Evolutionary conservation across 306 rosid species (phyloP).

Genomic region (Comarum palustre): DNA sequence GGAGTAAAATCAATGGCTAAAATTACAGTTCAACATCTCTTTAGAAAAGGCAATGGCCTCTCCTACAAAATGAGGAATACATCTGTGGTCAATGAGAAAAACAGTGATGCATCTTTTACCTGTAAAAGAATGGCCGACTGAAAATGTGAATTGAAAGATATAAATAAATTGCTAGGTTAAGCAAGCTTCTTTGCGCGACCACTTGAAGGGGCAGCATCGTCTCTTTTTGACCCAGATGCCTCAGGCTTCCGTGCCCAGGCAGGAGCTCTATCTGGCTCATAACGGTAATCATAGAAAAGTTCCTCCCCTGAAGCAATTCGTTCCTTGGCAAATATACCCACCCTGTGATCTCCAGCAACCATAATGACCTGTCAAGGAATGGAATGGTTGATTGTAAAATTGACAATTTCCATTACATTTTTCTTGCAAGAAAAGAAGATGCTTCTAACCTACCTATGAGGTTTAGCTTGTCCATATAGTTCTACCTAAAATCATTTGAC

Average conservation of each 20-base stretch:
- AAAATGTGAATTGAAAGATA: slow-evolving; percentile 20
- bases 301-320: slow-evolving; percentile 90
- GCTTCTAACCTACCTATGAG: slow-evolving; percentile 1
- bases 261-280: slow-evolving; percentile 96
- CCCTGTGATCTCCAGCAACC: slow-evolving; percentile 99
- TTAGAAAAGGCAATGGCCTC: slow-evolving; percentile 47
- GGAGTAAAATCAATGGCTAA: slow-evolving; percentile 38
- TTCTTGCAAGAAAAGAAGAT: neutral
- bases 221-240: slow-evolving; percentile 77
- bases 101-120: slow-evolving; percentile 37
- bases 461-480: neutral
- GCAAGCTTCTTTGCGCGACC: slow-evolving; percentile 98
- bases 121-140: slow-evolving; percentile 57
- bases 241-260: slow-evolving; percentile 98
- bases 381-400: neutral
- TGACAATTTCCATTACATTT: neutral
- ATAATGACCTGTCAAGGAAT: slow-evolving; percentile 71
- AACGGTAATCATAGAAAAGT: slow-evolving; percentile 95
- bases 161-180: slow-evolving; percentile 35
- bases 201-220: slow-evolving; percentile 83
- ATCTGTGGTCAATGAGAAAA: slow-evolving; percentile 44
- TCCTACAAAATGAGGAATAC: slow-evolving; percentile 42
- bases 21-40: slow-evolving; percentile 29
- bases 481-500: neutral
- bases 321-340: slow-evolving; percentile 97